phyloP scores from a whole-genome alignment of 495 filamentous ascomycete species.

The Tuber calosporum region DNA sequence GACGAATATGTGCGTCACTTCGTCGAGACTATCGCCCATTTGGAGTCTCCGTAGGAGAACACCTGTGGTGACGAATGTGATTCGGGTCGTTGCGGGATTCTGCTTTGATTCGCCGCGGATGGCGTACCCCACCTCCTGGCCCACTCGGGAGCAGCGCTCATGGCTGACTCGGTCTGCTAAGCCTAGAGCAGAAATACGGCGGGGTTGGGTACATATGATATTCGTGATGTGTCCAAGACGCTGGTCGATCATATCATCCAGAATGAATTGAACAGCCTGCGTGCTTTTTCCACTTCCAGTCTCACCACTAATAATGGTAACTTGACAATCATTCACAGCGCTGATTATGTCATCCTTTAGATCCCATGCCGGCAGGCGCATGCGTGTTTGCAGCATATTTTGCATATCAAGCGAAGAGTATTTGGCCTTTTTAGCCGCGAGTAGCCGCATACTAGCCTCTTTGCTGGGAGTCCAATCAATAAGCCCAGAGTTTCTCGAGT shows the following conservation, averaged over 20 bases:
- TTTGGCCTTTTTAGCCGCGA: constrained; percentile 43
- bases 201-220: constrained; percentile 91
- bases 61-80: constrained; percentile 94
- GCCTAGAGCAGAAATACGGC: constrained; percentile 87
- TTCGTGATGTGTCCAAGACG: constrained; percentile 71
- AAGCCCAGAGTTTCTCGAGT: not conserved
- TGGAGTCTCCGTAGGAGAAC: constrained; percentile 86
- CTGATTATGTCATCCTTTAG: constrained; percentile 66
- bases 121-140: constrained; percentile 87
- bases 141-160: constrained; percentile 73
- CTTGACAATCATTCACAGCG: constrained; percentile 66
- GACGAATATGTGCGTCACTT: constrained; percentile 90
- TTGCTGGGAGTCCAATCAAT: constrained; percentile 44
- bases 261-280: constrained; percentile 89
- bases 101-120: constrained; percentile 84
- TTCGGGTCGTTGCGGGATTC: constrained; percentile 63
- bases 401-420: constrained; percentile 53
- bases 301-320: constrained; percentile 93
- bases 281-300: constrained; percentile 97
- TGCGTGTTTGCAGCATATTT: constrained; percentile 61
- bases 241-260: constrained; percentile 80
- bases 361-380: constrained; percentile 79
- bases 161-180: constrained; percentile 91
- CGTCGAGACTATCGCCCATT: constrained; percentile 67
- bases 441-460: constrained; percentile 43